Evolutionary conservation across 495 filamentous ascomycete genomes (phyloP).

Genomic region (Penicillium dipodomyicola): DNA sequence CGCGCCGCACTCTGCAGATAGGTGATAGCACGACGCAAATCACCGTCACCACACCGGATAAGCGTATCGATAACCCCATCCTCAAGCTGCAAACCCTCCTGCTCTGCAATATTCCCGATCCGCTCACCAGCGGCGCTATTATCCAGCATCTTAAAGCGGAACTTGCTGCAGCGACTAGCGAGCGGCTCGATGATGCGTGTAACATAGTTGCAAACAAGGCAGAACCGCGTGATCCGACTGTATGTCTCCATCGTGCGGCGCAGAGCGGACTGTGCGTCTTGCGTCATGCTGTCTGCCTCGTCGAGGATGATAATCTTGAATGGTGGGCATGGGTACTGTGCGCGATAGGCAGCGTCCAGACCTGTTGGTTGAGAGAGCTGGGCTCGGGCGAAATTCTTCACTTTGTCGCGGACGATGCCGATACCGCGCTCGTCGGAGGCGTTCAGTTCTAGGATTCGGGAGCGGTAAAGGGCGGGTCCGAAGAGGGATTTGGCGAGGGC

Average conservation of each 20-base stretch:
- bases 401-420: constrained; percentile 93
- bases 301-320: constrained; percentile 99
- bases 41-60: constrained; percentile 85
- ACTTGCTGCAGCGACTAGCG: constrained; percentile 88
- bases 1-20: constrained; percentile 89
- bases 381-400: constrained; percentile 96
- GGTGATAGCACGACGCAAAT: constrained; percentile 93
- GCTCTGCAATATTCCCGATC: constrained; percentile 73
- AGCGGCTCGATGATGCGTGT: constrained; percentile 96
- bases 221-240: constrained; percentile 93
- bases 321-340: constrained; percentile 86
- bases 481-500: constrained; percentile 96
- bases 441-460: constrained; percentile 95
- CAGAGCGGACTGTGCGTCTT: constrained; percentile 92
- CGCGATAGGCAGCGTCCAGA: constrained; percentile 60
- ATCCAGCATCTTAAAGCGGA: constrained; percentile 95
- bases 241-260: constrained; percentile 98
- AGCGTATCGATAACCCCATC: constrained; percentile 78
- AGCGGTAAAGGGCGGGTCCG: constrained; percentile 88
- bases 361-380: constrained; percentile 80
- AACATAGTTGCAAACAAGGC: constrained; percentile 97
- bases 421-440: constrained; percentile 98
- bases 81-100: constrained; percentile 72
- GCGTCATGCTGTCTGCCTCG: constrained; percentile 98
- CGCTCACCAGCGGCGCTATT: constrained; percentile 71